Percentiles rank a stretch among this genome's conserved stretches.
phyloP scores from a whole-genome alignment of 1,284 basidiomycete species.

The Apiotrichum gracile region DNA sequence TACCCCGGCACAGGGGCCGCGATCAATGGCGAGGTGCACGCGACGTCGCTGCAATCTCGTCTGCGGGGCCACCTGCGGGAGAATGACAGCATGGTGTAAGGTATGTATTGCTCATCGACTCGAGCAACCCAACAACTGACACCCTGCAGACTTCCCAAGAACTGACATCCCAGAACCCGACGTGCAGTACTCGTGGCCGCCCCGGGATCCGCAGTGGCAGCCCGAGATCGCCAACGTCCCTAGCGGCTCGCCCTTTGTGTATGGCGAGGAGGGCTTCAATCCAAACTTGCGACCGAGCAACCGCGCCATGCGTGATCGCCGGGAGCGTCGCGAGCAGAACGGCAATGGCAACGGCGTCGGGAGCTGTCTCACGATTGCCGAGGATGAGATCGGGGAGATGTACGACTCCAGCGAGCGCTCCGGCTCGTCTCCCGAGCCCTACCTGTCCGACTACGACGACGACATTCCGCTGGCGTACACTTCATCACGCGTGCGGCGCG shows the following conservation, averaged over 20 bases:
- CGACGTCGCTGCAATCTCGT: conserved; percentile 14
- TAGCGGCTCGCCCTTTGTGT: conserved; percentile 71
- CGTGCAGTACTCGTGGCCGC: conserved; percentile 52
- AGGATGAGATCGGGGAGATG: background rate
- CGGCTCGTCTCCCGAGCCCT: conserved; percentile 37
- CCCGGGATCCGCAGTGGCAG: conserved; percentile 46
- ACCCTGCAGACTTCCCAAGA: background rate
- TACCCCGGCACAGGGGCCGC: conserved; percentile 1
- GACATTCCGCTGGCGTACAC: conserved; percentile 18
- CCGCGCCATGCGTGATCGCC: conserved; percentile 11
- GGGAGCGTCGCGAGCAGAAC: background rate
- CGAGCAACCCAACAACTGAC: background rate
- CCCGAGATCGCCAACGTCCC: conserved; percentile 12
- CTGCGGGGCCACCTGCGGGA: conserved; percentile 11
- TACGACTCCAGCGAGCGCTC: conserved; percentile 32
- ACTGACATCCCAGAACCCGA: conserved; percentile 38
- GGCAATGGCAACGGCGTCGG: background rate
- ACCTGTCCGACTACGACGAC: conserved; percentile 48
- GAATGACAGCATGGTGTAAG: conserved; percentile 14
- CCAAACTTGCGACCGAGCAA: conserved; percentile 63
- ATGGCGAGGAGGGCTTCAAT: conserved; percentile 64
- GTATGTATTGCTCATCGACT: conserved; percentile 2
- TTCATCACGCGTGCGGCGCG: conserved; percentile 51
- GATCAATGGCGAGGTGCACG: conserved; percentile 6
- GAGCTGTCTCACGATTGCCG: background rate